These are phyloP conservation scores for Citrus cavaleriei DNA, from an alignment of 345 rosid species.

Conservation along the genomic window DNA sequence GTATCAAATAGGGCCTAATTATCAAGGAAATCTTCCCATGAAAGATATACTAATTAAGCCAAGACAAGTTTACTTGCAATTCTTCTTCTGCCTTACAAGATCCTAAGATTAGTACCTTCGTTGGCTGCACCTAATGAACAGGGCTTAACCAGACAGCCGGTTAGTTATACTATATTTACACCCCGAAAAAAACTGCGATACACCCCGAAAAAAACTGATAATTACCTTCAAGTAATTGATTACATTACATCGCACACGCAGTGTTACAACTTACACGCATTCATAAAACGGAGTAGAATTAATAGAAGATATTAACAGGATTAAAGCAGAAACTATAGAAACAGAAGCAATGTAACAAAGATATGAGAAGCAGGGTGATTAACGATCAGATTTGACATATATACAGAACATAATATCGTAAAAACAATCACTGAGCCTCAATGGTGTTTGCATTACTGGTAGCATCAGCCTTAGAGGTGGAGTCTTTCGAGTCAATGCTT, in stretches of 20 bases:
- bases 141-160: not conserved
- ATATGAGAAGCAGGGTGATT: not conserved
- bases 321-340: not conserved
- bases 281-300: not conserved
- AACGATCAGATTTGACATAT: not conserved
- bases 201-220: not conserved
- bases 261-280: not conserved
- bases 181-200: not conserved
- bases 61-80: not conserved
- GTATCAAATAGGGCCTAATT: no score
- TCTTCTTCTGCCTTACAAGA: not conserved
- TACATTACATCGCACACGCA: not conserved
- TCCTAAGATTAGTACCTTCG: not conserved
- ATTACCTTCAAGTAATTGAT: not conserved
- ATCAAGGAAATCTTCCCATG: not conserved
- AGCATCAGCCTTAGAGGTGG: slow-evolving; percentile 21
- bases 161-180: not conserved
- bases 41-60: not conserved
- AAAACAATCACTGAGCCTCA: slow-evolving; percentile 3
- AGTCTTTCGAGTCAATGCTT: slow-evolving; percentile 43
- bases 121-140: not conserved
- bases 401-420: not conserved
- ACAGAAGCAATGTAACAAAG: not conserved
- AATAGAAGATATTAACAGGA: not conserved
- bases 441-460: not conserved